Base-by-base conservation (phyloP, 257 asterid genomes). In the Petrea volubilis region DNA sequence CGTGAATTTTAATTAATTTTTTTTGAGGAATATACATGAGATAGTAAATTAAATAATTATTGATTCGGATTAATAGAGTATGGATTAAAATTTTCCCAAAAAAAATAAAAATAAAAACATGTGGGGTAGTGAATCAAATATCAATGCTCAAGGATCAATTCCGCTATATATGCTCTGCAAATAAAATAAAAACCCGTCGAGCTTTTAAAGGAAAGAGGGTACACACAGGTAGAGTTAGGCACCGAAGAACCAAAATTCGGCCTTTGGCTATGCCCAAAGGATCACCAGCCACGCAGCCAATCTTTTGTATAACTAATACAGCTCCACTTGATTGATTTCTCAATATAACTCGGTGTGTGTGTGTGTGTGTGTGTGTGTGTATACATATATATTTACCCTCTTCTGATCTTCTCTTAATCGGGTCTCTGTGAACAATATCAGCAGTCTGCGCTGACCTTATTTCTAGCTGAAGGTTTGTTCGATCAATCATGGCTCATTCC, bases 401-500 rank as follows among this genome's bases (percentile, higher is more conserved):
- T 44, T 12, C 20, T 13, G 7, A 7, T 33, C 38, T 33, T 33
- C 5, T 33, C 38, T 24, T 12, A 29, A 52, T 50, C 15, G 41
- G 47, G 4, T 8, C 23, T 27, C 5, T 51, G 27, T 67, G 72
- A 11, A 6, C 17, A 52, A 67, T 51, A 49, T 67, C 72, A 3
- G 43, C 43, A 38, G 43, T 38, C 9, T 49, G 21, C 7, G 20
- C 40, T 28, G 17, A 10, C 18, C 12, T 52, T 18, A 21, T 24
- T 15, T 24, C 15, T 23, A 21, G 3, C 41, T 15, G 73, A 67
- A 67, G 61, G 60, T 68, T 41, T 58, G 51, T 69, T 67, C 27
- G 64, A 64, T 65, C 67, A 18, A 70, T 77, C 82, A 79, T 82
- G 87, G 87, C 84, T 77, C 65, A 51, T 63, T 77, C 82, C 11